A percentile compares a stretch with the other conserved stretches of the same genome.
These are phyloP conservation scores for Phoenix dactylifera DNA, from an alignment of 176 grass and related monocot genomes.

Conservation along the genomic window DNA sequence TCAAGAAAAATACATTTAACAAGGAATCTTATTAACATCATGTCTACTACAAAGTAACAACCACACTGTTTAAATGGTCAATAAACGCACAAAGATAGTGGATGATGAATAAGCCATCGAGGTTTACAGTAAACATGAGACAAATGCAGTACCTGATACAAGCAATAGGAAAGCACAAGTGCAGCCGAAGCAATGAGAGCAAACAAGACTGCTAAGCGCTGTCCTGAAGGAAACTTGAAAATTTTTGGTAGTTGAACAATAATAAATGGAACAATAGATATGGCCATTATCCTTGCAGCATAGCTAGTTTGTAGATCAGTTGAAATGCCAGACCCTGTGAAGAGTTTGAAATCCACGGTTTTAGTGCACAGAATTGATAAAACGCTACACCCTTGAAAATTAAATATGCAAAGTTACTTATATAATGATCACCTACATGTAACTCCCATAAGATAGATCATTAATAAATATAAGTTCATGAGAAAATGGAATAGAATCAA, in stretches of 20 bases:
- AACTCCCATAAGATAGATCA: too few relatives aligned
- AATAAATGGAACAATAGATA: conserved; percentile 80
- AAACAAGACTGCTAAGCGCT: conserved; percentile 50
- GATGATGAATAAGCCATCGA: too few relatives aligned
- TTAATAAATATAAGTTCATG: too few relatives aligned
- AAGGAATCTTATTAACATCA: too few relatives aligned
- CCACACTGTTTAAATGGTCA: too few relatives aligned
- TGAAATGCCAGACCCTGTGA: conserved; percentile 61
- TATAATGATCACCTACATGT: too few relatives aligned
- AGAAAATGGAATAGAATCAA: too few relatives aligned
- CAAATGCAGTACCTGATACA: conserved; percentile 74
- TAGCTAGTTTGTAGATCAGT: conserved; percentile 81
- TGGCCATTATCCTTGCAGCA: conserved; percentile 81
- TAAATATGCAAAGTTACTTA: too few relatives aligned
- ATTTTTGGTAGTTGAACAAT: conserved; percentile 79
- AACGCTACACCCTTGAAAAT: too few relatives aligned
- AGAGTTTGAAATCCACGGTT: conserved; percentile 8
- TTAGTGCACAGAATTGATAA: background rate
- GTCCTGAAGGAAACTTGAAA: conserved; percentile 45
- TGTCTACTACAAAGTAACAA: too few relatives aligned
- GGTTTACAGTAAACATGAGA: background rate
- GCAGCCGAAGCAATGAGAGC: conserved; percentile 47
- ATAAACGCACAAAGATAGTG: too few relatives aligned
- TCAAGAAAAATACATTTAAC: too few relatives aligned
- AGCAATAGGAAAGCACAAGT: conserved; percentile 64